Conservation (phyloP, 257 asterid species). For the Primulina tabacum region DNA sequence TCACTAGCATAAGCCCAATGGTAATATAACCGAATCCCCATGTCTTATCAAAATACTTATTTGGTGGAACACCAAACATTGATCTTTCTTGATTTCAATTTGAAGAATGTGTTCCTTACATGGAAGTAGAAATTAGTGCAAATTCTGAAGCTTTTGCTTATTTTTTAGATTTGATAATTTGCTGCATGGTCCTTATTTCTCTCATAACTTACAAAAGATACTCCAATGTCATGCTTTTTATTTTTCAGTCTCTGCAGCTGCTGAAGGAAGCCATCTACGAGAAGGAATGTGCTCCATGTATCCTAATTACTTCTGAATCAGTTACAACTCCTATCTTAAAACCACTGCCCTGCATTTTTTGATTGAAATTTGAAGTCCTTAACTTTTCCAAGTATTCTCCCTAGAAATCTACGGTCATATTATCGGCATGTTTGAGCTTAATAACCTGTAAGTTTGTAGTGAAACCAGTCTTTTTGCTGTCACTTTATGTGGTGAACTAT, state of each 20-base stretch:
- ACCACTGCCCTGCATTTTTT: neutral
- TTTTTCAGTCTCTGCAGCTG: conserved; percentile 75
- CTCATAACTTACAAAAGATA: neutral
- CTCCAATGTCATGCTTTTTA: conserved; percentile 29
- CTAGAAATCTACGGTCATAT: conserved; percentile 88
- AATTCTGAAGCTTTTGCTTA: neutral
- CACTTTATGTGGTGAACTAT: conserved; percentile 13
- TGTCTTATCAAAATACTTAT: no score
- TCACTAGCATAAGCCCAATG: neutral
- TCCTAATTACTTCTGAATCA: conserved; percentile 47
- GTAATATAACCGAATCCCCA: neutral
- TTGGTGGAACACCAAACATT: neutral
- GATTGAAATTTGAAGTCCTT: conserved; percentile 43
- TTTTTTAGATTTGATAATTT: neutral
- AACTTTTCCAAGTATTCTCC: conserved; percentile 66
- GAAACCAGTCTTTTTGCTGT: conserved; percentile 2
- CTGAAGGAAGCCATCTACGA: conserved; percentile 83
- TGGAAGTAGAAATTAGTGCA: neutral
- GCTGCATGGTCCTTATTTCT: conserved; percentile 10
- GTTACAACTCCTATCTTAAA: conserved; percentile 19
- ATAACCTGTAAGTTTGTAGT: conserved; percentile 77
- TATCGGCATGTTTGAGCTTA: conserved; percentile 96
- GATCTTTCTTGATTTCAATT: neutral
- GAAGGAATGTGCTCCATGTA: conserved; percentile 76
- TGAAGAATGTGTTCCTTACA: neutral